Percentiles rank a stretch among this genome's conserved stretches.
These are phyloP conservation scores for Monosporascus cannonballus DNA, from an alignment of 2,329 filamentous ascomycete species.

Conservation along the genomic window DNA sequence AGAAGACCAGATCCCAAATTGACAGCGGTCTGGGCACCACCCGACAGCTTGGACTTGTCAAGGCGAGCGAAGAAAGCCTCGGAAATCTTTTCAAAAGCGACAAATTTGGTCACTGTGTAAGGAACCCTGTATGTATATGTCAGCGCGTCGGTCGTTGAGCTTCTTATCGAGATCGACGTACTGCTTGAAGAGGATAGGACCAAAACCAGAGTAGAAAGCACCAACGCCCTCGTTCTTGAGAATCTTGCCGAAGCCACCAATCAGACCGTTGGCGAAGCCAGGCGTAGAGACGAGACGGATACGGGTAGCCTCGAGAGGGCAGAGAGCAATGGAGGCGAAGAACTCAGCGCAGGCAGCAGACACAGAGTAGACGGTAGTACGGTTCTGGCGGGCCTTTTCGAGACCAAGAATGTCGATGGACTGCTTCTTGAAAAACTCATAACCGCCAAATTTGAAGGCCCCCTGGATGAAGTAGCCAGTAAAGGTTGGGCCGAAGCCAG, in stretches of 20 bases:
- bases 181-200: conserved; percentile 67
- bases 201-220: conserved; percentile 73
- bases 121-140: conserved; percentile 48
- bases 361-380: no score
- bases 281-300: no score
- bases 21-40: conserved; percentile 59
- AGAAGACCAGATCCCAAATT: conserved; percentile 70
- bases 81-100: conserved; percentile 70
- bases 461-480: conserved; percentile 76
- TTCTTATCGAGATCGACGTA: conserved; percentile 27
- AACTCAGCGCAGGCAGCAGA: no score
- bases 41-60: conserved; percentile 57
- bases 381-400: conserved; percentile 38
- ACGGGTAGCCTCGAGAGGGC: no score
- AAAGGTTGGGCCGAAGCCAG: conserved; percentile 65
- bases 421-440: conserved; percentile 80
- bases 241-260: conserved; percentile 65
- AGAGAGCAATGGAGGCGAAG: no score
- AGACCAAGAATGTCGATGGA: conserved; percentile 62
- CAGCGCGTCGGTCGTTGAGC: neutral
- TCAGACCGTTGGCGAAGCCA: conserved; percentile 29
- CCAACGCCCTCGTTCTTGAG: conserved; percentile 61
- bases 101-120: conserved; percentile 79
- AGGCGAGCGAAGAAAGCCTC: conserved; percentile 55
- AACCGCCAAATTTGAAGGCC: conserved; percentile 75